Percentiles rank a stretch among this genome's conserved stretches.
Evolutionary conservation across 2,329 filamentous ascomycete species (phyloP).

Genomic region (Penicillium sp.): DNA sequence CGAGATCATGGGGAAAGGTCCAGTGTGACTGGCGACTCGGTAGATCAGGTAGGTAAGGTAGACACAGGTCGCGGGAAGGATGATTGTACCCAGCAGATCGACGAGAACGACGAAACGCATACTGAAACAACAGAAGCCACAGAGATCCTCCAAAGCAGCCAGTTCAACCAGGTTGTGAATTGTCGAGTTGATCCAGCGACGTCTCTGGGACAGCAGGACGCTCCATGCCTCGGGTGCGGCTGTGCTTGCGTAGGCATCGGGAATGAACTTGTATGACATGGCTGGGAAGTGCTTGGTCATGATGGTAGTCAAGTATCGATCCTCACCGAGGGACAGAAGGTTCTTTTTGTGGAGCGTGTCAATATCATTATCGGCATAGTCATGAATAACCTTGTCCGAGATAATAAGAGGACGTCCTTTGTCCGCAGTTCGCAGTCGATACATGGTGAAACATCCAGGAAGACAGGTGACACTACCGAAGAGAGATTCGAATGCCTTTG

Average conservation of each 20-base stretch:
- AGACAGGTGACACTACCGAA: conserved; percentile 98
- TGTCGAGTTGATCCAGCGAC: conserved; percentile 99
- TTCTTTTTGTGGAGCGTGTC: conserved; percentile 97
- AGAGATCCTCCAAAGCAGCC: conserved; percentile 87
- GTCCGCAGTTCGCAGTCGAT: conserved; percentile 89
- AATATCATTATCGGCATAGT: conserved; percentile 85
- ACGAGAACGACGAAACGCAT: conserved; percentile 97
- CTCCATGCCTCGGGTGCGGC: conserved; percentile 93
- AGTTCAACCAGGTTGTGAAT: conserved; percentile 94
- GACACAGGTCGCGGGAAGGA: conserved; percentile 82
- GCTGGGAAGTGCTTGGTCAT: conserved; percentile 97
- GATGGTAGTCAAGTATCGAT: conserved; percentile 93
- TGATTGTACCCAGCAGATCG: conserved; percentile 88
- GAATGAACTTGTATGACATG: conserved; percentile 95
- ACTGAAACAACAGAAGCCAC: conserved; percentile 97
- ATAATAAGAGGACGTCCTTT: conserved; percentile 94
- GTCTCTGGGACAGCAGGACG: conserved; percentile 93
- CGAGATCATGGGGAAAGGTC: conserved; percentile 82
- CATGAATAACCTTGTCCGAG: conserved; percentile 79
- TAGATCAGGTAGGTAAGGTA: conserved; percentile 91
- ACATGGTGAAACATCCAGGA: conserved; percentile 99
- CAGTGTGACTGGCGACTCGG: conserved; percentile 65
- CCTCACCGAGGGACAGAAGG: conserved; percentile 86
- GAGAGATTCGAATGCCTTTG: conserved; percentile 96
- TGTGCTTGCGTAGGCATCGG: conserved; percentile 89